Percentiles rank a stretch among this genome's conserved stretches.
These are phyloP conservation scores for Phytophthora hibernalis DNA, from an alignment of 352 stramenopile species.

Conservation along the genomic window DNA sequence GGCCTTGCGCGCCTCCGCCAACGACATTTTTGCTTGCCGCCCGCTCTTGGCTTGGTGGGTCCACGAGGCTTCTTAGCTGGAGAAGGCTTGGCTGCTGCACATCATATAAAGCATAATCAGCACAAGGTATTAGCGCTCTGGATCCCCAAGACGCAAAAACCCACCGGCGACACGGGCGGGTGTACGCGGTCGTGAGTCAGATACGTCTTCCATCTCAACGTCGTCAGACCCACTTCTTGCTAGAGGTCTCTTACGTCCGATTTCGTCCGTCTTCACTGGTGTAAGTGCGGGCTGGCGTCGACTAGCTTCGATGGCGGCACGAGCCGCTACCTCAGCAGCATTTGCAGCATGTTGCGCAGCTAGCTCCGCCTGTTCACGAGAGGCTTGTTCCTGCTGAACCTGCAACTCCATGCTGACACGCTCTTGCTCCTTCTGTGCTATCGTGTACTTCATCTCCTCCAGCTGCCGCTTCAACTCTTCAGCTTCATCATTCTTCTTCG, in stretches of 20 bases:
- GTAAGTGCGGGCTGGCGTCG: conserved; percentile 49
- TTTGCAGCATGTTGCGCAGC: conserved; percentile 68
- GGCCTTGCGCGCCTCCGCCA: conserved; percentile 69
- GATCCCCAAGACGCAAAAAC: conserved; percentile 25
- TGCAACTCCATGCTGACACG: conserved; percentile 55
- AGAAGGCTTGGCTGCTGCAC: conserved; percentile 43
- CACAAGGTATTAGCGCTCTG: conserved; percentile 26
- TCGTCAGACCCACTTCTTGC: conserved; percentile 42
- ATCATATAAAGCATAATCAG: conserved; percentile 35
- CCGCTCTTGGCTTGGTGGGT: conserved; percentile 42
- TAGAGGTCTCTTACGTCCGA: conserved; percentile 53
- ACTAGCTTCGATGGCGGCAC: conserved; percentile 71
- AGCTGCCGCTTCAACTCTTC: conserved; percentile 48
- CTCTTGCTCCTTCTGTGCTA: conserved; percentile 59
- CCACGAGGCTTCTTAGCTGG: conserved; percentile 61
- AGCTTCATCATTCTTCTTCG: conserved; percentile 46
- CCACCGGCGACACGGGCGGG: conserved; percentile 40
- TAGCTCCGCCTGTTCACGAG: conserved; percentile 69
- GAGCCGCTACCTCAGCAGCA: conserved; percentile 71
- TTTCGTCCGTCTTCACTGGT: conserved; percentile 37
- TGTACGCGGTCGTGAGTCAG: conserved; percentile 36
- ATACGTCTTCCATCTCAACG: conserved; percentile 67
- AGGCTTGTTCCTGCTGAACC: conserved; percentile 55
- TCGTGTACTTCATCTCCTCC: conserved; percentile 56
- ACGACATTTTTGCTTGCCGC: conserved; percentile 53